Evolutionary conservation across 768 basidiomycete genomes (phyloP), one percentile per base, ranked within the genome.

Genomic region (Chalciporus sphaerocephalus): DNA sequence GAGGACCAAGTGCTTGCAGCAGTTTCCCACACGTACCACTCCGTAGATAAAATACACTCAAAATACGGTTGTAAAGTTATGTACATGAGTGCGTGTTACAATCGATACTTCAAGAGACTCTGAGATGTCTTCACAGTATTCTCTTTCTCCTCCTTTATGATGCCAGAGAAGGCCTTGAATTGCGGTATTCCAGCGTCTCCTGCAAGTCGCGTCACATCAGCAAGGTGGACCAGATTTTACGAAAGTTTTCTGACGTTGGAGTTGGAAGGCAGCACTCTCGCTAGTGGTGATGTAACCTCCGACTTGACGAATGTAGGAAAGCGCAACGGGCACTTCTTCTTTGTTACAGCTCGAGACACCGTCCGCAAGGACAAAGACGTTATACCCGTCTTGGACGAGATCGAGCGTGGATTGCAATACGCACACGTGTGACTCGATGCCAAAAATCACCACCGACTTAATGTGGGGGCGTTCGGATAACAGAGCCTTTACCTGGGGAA

Each of bases 381-480:
- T 61, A 35, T 73, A 75, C 0, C 71, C 71, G 1, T 23, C 52
- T 35, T 70, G 58, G 3, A 86, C 63, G 11, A 95, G 74, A 48
- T 86, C 83, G 15, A 93, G 69, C 0, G 84, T 74, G 0, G 91
- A 88, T 64, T 95, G 92, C 6, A 92, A 74, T 8, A 95, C 80
- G 58, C 93, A 96, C 49, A 96, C 81, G 56, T 95, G 93, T 13
- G 87, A 79, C 92, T 95, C 93, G 40, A 95, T 92, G 13, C 94
- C 94, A 50, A 92, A 81, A 5, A 97, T 61, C 6, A 95, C 78
- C 37, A 92, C 69, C 6, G 78, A 80, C 32, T 74, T 72, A 46
- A 85, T 59, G 12, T 68, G 55, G 4, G 75, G 73, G 20, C 71
- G 74, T 5, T 72, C 54, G 17, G 62, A 58, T 42, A 95, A 69